Base-by-base conservation (phyloP, 225 moss, liverwort and hornwort genomes). In the Asterella californica region DNA sequence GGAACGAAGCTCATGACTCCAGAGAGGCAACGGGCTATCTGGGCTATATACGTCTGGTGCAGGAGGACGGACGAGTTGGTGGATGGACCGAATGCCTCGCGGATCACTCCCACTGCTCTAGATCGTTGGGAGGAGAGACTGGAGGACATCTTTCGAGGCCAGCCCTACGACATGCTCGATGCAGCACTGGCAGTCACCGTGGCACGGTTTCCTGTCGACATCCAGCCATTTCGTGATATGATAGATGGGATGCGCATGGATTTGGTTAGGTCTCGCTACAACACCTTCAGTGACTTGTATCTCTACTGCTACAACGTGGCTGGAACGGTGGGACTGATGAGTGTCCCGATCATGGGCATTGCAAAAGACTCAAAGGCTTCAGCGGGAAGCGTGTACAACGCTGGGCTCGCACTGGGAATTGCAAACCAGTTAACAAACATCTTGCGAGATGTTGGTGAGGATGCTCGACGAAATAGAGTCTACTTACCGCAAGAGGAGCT, bases 1-100 rank as follows among this genome's bases (percentile, higher is more conserved):
- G 96, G 96, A 81, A 94, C 96, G 9, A 96, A 91, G 80, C 76
- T 96, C 79, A 96, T 96, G 96, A 96, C 94, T 55, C 85, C 96
- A 3, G 89, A 86, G 78, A 86, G 96, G 75, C 96, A 96, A 73
- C 88, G 90, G 10, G 94, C 96, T 8, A 94, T 96, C 45, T 96
- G 94, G 96, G 96, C 96, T 36, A 96, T 96, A 2, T 96, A 96
- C 74, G 96, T 96, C 32, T 96, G 96, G 96, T 96, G 96, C 78
- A 90, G 94, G 77, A 90, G 96, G 80, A 96, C 96, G 6, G 96
- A 96, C 65, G 96, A 96, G 77, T 91, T 96, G 24, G 96, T 96
- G 0, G 96, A 96, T 52, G 96, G 96, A 33, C 96, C 94, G 0
- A 96, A 96, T 45, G 96, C 96, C 9, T 90, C 94, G 0, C 90